Evolutionary conservation across 371 early-diverging fungal species (phyloP).

Genomic region (Synchytrium microbalum): DNA sequence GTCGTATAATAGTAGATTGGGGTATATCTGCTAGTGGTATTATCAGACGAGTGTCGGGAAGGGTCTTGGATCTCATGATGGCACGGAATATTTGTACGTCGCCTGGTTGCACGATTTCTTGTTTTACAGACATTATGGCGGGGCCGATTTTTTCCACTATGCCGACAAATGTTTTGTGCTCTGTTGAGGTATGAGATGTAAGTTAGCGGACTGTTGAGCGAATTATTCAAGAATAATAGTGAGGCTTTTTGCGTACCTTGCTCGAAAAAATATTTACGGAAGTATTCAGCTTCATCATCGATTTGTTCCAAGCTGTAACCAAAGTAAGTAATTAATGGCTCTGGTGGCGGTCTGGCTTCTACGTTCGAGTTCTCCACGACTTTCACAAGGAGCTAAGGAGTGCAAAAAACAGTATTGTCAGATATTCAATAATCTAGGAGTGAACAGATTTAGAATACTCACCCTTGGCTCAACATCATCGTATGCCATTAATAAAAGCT

Average conservation of each 20-base stretch:
- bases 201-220: constrained; percentile 16
- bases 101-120: not conserved
- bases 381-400: too few relatives aligned
- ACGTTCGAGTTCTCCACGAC: too few relatives aligned
- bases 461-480: too few relatives aligned
- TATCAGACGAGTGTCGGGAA: constrained; percentile 11
- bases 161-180: not conserved
- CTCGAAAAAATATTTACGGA: constrained; percentile 19
- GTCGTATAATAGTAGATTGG: constrained; percentile 3
- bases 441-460: too few relatives aligned
- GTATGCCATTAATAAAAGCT: too few relatives aligned
- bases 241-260: constrained; percentile 10
- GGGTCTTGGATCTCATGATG: not conserved
- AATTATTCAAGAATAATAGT: not conserved
- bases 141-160: not conserved
- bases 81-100: not conserved
- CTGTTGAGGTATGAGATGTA: constrained; percentile 13
- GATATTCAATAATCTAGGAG: too few relatives aligned
- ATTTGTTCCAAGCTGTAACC: constrained; percentile 26
- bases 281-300: constrained; percentile 22
- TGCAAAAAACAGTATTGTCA: too few relatives aligned
- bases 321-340: too few relatives aligned
- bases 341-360: too few relatives aligned
- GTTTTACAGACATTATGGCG: not conserved
- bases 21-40: constrained; percentile 22